These are phyloP conservation scores for Chlamydomonas eustigma DNA, from an alignment of 139 green algal species.

Conservation along the genomic window DNA sequence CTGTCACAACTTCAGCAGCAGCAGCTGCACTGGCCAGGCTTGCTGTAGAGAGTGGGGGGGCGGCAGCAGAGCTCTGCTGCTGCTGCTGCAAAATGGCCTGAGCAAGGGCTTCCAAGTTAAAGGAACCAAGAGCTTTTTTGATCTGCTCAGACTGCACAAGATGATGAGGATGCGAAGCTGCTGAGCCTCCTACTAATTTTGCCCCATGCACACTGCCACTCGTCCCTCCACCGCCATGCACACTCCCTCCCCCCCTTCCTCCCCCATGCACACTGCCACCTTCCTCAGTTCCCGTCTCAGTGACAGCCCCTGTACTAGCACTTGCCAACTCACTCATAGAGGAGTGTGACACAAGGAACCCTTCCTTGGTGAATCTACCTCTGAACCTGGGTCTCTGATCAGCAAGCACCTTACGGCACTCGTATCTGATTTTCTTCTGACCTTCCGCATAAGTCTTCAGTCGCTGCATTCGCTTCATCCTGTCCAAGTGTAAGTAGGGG, in stretches of 20 bases:
- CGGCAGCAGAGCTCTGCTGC: background rate
- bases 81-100: background rate
- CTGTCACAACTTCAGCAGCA: background rate
- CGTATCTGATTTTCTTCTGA: slow-evolving; percentile 34
- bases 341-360: background rate
- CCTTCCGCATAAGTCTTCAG: slow-evolving; percentile 17
- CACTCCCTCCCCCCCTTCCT: background rate
- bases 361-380: slow-evolving; percentile 36
- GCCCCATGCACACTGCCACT: background rate
- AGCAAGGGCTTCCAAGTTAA: background rate
- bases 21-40: background rate
- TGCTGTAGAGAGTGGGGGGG: background rate
- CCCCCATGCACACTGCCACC: background rate
- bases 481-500: background rate
- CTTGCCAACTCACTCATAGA: background rate
- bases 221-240: background rate
- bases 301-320: background rate
- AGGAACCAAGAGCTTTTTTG: background rate
- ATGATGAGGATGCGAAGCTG: too few relatives aligned
- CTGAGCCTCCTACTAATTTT: background rate
- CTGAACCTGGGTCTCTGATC: slow-evolving; percentile 33
- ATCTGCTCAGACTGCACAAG: background rate
- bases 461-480: slow-evolving; percentile 16
- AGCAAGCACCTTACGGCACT: slow-evolving; percentile 46
- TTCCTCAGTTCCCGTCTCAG: background rate